These are phyloP conservation scores for Lagenaria siceraria DNA, from an alignment of 306 rosid genomes.

Conservation along the genomic window DNA sequence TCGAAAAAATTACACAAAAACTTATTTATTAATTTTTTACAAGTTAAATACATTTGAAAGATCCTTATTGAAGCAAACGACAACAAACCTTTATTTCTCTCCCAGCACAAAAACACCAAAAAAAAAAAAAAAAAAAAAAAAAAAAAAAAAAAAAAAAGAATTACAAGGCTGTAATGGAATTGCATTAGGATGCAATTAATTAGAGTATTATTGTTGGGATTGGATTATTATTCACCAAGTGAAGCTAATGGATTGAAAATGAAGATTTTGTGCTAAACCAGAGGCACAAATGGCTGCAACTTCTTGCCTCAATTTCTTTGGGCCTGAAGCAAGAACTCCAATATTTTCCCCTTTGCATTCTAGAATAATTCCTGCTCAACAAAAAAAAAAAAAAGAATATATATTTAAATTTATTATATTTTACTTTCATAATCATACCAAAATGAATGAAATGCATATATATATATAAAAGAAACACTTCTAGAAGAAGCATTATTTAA, in stretches of 20 bases:
- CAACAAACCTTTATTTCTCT: too few species aligned
- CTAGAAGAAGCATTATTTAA: too few species aligned
- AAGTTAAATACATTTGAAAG: too few species aligned
- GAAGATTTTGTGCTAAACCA: conserved; percentile 35
- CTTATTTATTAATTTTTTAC: too few species aligned
- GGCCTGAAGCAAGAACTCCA: conserved; percentile 53
- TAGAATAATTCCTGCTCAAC: conserved; percentile 19
- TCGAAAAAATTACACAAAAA: too few species aligned
- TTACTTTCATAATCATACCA: not conserved
- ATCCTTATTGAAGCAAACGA: too few species aligned
- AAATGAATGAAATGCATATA: too few species aligned
- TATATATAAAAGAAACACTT: too few species aligned
- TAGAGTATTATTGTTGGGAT: not conserved
- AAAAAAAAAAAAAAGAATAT: not conserved
- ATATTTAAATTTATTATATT: not conserved
- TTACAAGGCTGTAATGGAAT: not conserved
- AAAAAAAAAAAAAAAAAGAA: not conserved
- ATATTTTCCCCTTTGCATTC: conserved; percentile 34
- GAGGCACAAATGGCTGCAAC: conserved; percentile 64
- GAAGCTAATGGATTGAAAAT: conserved; percentile 66
- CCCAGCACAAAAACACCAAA: too few species aligned
- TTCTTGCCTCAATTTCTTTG: conserved; percentile 52
- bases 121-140: not conserved
- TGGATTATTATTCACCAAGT: conserved; percentile 32
- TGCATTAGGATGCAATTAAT: not conserved